Conservation (phyloP, 108 stramenopile species). For the Stephanodiscus minutulus region DNA sequence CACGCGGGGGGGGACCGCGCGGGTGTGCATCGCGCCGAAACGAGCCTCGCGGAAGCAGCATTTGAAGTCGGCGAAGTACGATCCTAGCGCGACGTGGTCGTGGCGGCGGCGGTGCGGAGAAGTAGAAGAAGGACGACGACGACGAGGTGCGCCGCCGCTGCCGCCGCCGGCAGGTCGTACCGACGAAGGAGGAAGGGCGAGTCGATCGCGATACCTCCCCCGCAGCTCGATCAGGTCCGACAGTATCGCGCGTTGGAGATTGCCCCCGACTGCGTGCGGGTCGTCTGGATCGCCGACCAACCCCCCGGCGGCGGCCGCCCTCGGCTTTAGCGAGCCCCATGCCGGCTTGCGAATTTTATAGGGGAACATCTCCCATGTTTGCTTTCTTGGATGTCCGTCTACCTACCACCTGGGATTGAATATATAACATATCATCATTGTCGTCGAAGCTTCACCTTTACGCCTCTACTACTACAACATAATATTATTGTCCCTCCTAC, state of each 20-base stretch:
- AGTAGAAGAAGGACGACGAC: too few relatives aligned
- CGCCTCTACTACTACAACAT: too few relatives aligned
- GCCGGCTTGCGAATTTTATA: conserved; percentile 43
- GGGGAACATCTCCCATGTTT: conserved; percentile 20
- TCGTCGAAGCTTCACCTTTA: too few relatives aligned
- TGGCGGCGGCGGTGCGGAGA: too few relatives aligned
- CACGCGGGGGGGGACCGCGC: conserved; percentile 32
- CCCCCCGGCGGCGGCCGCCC: too few relatives aligned
- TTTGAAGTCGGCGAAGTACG: conserved; percentile 30
- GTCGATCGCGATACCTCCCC: conserved; percentile 11
- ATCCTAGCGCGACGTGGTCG: conserved; percentile 15
- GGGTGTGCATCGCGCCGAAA: conserved; percentile 40
- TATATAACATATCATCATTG: not conserved
- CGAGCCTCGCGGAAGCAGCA: conserved; percentile 18
- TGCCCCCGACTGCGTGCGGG: conserved; percentile 27
- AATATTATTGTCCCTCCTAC: too few relatives aligned
- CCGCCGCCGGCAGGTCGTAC: too few relatives aligned
- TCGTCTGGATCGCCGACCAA: conserved; percentile 12
- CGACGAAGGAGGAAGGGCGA: too few relatives aligned
- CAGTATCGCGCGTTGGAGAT: conserved; percentile 40
- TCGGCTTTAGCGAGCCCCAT: conserved; percentile 21
- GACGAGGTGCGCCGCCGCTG: too few relatives aligned
- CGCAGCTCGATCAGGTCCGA: conserved; percentile 26
- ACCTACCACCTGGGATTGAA: not conserved
- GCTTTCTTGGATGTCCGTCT: too few relatives aligned